A percentile compares a stretch with the other conserved stretches of the same genome.
Evolutionary conservation across 2,329 filamentous ascomycete species (phyloP).

Genomic region (Ilyonectria mors-panacis): DNA sequence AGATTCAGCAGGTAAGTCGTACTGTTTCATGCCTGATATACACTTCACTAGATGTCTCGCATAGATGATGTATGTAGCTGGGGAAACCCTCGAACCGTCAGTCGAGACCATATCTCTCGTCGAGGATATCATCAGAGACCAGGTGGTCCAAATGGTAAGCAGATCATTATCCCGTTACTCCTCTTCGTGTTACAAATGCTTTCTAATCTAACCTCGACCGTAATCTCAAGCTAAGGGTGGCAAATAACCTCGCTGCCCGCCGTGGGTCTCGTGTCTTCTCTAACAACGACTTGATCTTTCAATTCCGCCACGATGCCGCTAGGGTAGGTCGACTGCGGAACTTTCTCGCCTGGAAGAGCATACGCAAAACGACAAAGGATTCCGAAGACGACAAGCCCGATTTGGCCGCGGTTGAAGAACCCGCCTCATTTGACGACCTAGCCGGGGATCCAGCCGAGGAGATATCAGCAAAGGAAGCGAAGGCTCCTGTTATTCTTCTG

Average conservation of each 20-base stretch:
- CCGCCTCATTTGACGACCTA: slow-evolving; percentile 55
- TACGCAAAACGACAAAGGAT: slow-evolving; percentile 95
- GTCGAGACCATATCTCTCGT: slow-evolving; percentile 93
- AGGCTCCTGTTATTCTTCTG: slow-evolving; percentile 88
- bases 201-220: no score
- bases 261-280: slow-evolving; percentile 91
- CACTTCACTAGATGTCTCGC: background rate
- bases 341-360: slow-evolving; percentile 97
- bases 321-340: slow-evolving; percentile 94
- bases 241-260: slow-evolving; percentile 89
- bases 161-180: background rate
- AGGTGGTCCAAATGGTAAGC: slow-evolving; percentile 90
- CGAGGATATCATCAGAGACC: slow-evolving; percentile 94
- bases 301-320: slow-evolving; percentile 94
- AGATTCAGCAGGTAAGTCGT: slow-evolving; percentile 33
- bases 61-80: slow-evolving; percentile 42
- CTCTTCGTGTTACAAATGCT: background rate
- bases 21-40: accelerated
- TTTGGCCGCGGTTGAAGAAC: slow-evolving; percentile 83
- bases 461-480: slow-evolving; percentile 82
- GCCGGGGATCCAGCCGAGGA: background rate
- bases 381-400: slow-evolving; percentile 90
- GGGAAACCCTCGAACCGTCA: slow-evolving; percentile 57
- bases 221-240: no score
- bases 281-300: slow-evolving; percentile 91